Evolutionary conservation across 208 protist genomes (phyloP), one percentile per base, ranked within the genome.

Genomic region (Trypanosoma platydactyli): DNA sequence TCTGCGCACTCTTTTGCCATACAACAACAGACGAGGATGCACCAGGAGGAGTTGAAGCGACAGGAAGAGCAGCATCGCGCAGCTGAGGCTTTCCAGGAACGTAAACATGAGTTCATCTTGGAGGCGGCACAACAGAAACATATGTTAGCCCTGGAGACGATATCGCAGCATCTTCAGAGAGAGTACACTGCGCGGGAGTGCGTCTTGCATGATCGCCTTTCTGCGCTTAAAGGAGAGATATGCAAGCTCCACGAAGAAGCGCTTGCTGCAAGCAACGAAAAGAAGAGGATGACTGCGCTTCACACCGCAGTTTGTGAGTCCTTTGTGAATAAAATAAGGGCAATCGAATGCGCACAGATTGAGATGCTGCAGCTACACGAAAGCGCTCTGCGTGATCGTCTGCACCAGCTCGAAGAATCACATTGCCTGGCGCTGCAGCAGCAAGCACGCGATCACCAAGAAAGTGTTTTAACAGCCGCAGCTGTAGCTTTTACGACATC

Each of bases 21-120:
- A n/a, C 50, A 79, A 57, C 20, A 64, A 27, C 61, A 68, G 29
- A 40, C 12, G 38, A 0, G n/a, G 1, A 13, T 44, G 24, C 24
- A 51, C n/a, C 60, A 68, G 13, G 41, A 58, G 6, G 64, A 63
- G 42, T 51, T 52, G 57, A 40, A 40, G 42, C 41, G 25, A 5
- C 12, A 51, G 20, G 35, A 24, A 42, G 24, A 35, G 33, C 18
- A 40, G 18, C 30, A 40, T 48, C n/a, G 9, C 18, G 24, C 1
- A 27, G 42, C 40, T n/a, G 1, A 25, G 20, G 30, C 6, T 4
- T 22, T 20, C 24, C 42, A 52, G 11, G 5, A 22, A 22, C 18
- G 25, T n/a, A 6, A 9, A 49, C 22, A 41, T 62, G 44, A 4
- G 20, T 30, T 15, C 12, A 2, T 22, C 13, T 16, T 52, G 24